These are phyloP conservation scores for Lanmaoa rubissima DNA, from an alignment of 768 basidiomycete genomes.

Conservation along the genomic window DNA sequence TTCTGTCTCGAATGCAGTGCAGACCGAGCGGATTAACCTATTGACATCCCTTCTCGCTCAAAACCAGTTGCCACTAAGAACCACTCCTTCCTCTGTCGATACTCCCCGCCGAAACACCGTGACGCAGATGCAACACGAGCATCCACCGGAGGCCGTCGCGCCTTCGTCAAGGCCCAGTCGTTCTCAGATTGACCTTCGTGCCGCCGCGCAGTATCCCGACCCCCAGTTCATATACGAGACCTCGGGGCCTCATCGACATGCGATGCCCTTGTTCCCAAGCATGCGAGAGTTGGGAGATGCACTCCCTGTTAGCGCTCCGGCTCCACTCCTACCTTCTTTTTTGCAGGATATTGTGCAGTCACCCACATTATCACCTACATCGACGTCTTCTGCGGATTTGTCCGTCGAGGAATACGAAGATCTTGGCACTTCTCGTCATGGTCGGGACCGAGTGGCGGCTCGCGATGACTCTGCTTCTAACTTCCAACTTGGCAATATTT, in stretches of 20 bases:
- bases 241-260: constrained; percentile 41
- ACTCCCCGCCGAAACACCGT: constrained; percentile 42
- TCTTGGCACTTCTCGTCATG: constrained; percentile 17
- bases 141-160: constrained; percentile 39
- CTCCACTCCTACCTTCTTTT: constrained; percentile 72
- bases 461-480: constrained; percentile 29
- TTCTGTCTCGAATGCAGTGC: constrained; percentile 80
- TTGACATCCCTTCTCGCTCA: constrained; percentile 72
- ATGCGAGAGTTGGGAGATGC: constrained; percentile 24
- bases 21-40: constrained; percentile 79
- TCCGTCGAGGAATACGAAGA: constrained; percentile 59
- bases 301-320: constrained; percentile 35
- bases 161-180: constrained; percentile 40
- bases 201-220: constrained; percentile 44
- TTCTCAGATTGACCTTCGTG: constrained; percentile 44
- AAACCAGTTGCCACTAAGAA: constrained; percentile 38
- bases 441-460: constrained; percentile 26
- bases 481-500: constrained; percentile 53
- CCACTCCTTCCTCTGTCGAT: constrained; percentile 16
- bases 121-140: constrained; percentile 46
- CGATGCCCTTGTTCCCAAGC: constrained; percentile 38
- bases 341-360: constrained; percentile 72
- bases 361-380: constrained; percentile 62
- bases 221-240: constrained; percentile 72
- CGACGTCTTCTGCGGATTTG: constrained; percentile 63